Evolutionary conservation across 1,284 basidiomycete genomes (phyloP).

Genomic region (Leucoagaricus sp.): DNA sequence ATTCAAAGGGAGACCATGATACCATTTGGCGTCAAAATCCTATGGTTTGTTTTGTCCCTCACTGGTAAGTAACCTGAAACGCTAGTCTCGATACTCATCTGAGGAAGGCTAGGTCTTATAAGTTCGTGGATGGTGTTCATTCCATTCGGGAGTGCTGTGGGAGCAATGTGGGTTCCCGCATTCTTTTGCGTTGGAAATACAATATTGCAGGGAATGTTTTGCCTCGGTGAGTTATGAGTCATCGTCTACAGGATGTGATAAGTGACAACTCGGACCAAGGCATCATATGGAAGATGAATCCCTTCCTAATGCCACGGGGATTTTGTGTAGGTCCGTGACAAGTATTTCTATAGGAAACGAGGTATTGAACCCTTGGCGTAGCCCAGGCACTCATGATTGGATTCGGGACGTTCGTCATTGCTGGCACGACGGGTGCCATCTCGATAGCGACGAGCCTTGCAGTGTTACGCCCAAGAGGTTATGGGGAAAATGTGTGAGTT

Average conservation of each 20-base stretch:
- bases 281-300: constrained; percentile 64
- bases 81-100: not conserved
- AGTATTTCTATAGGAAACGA: no score
- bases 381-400: constrained; percentile 51
- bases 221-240: constrained; percentile 29
- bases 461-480: constrained; percentile 48
- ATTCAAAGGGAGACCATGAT: constrained; percentile 28
- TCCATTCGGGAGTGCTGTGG: constrained; percentile 40
- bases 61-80: constrained; percentile 30
- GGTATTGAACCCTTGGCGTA: no score
- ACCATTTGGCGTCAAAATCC: constrained; percentile 39
- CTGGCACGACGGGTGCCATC: constrained; percentile 52
- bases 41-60: constrained; percentile 42
- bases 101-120: constrained; percentile 39
- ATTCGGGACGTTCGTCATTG: constrained; percentile 47
- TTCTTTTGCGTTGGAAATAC: constrained; percentile 49
- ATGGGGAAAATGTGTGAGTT: constrained; percentile 28
- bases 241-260: not conserved
- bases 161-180: constrained; percentile 45
- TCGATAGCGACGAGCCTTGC: constrained; percentile 48
- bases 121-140: constrained; percentile 49
- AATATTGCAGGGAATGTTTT: constrained; percentile 49
- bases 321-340: constrained; percentile 55
- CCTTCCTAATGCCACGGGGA: constrained; percentile 51
- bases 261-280: constrained; percentile 36